Evolutionary conservation across 75 land plant genomes (phyloP).

Genomic region (Chamaecyparis obtusa): DNA sequence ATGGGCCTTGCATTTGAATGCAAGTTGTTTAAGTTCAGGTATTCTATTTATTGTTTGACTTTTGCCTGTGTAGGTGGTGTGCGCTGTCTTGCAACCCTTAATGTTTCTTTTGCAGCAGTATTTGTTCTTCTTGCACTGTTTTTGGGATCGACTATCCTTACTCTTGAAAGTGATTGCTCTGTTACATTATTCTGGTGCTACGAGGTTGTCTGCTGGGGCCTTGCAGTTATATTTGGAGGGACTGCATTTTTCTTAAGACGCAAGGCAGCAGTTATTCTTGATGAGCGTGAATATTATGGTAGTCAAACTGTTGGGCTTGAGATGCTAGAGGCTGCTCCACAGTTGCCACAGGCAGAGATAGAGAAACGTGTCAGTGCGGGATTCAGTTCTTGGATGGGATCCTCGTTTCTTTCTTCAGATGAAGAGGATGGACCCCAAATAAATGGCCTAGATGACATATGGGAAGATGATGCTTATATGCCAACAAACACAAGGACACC

Average conservation of each 20-base stretch:
- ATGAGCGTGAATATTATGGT: slow-evolving; percentile 59
- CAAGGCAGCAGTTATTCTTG: slow-evolving; percentile 76
- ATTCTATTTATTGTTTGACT: not conserved
- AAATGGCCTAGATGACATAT: slow-evolving; percentile 15
- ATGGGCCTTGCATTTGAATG: not conserved
- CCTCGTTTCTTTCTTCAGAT: slow-evolving; percentile 80
- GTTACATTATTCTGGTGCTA: slow-evolving; percentile 86
- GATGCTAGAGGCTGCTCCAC: slow-evolving; percentile 59
- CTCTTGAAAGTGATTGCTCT: slow-evolving; percentile 72
- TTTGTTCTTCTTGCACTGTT: slow-evolving; percentile 74
- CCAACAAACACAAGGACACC: not conserved
- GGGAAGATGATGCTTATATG: slow-evolving; percentile 10
- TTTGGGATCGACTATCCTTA: slow-evolving; percentile 79
- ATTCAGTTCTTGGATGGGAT: slow-evolving; percentile 93
- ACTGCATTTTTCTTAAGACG: slow-evolving; percentile 74
- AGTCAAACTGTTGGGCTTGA: slow-evolving; percentile 64
- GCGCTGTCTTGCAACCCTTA: slow-evolving; percentile 78
- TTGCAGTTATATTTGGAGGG: slow-evolving; percentile 67
- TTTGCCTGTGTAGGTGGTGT: slow-evolving; percentile 73
- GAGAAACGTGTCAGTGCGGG: slow-evolving; percentile 77
- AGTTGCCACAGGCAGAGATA: slow-evolving; percentile 59
- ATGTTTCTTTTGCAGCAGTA: slow-evolving; percentile 57
- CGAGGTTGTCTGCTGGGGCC: slow-evolving; percentile 84
- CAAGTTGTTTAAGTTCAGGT: not conserved
- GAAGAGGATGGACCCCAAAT: slow-evolving; percentile 58